These are phyloP conservation scores for Exsudoporus floridanus DNA, from an alignment of 1,284 basidiomycete species.

Conservation along the genomic window DNA sequence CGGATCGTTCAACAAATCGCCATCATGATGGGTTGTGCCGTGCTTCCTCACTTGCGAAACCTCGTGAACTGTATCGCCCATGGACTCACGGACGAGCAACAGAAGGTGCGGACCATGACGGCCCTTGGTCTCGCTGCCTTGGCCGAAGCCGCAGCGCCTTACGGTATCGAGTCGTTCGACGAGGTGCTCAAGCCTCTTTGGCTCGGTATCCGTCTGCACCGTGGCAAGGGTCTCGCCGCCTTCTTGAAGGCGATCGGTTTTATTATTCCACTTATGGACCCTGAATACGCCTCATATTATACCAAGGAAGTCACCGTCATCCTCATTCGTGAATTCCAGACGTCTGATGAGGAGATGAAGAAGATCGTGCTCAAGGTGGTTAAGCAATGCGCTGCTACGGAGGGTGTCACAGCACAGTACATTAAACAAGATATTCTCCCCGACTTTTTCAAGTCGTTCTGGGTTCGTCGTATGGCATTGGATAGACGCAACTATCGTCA, in stretches of 20 bases:
- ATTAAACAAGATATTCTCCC: constrained; percentile 97
- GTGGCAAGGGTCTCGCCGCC: constrained; percentile 96
- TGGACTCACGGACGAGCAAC: constrained; percentile 96
- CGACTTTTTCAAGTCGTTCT: constrained; percentile 99
- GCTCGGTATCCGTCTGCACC: constrained; percentile 96
- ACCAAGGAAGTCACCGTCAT: constrained; percentile 97
- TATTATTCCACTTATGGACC: constrained; percentile 99
- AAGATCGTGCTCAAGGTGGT: constrained; percentile 99
- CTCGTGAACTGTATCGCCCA: constrained; percentile 96
- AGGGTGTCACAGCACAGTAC: constrained; percentile 91
- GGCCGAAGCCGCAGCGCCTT: constrained; percentile 96
- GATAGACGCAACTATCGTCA: constrained; percentile 96
- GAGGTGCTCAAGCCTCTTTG: constrained; percentile 97
- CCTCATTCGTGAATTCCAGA: constrained; percentile 98
- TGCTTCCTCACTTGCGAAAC: constrained; percentile 94
- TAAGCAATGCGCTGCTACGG: constrained; percentile 97
- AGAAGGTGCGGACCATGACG: constrained; percentile 99
- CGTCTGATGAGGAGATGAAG: constrained; percentile 99
- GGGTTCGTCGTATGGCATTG: constrained; percentile 96
- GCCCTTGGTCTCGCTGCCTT: constrained; percentile 94
- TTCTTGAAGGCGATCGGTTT: constrained; percentile 99
- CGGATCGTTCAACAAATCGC: constrained; percentile 99
- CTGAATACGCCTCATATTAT: constrained; percentile 97
- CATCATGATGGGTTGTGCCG: constrained; percentile 99
- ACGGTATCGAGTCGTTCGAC: constrained; percentile 99